Evolutionary conservation across 306 rosid species (phyloP), one percentile per base, ranked within the genome.

Genomic region (Cucumis melo): DNA sequence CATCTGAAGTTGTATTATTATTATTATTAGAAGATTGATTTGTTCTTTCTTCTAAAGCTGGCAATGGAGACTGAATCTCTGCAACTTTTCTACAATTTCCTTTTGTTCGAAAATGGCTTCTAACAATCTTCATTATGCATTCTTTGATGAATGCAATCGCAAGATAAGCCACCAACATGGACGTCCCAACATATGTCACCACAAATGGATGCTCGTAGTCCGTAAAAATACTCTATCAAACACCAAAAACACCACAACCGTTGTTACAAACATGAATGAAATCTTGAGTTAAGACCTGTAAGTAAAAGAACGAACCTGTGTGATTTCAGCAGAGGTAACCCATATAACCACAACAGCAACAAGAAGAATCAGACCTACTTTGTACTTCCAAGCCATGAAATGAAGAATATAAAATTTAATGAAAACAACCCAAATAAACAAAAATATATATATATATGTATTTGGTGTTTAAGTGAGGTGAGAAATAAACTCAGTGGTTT

Each of bases 181-280:
- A 64, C 16, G 63, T 74, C 15, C 82, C 82, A 7, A 80, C 29
- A 34, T 80, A 80, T 0, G 82, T 80, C 50, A 80, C n/a, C 32
- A 57, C 82, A 54, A 80, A 80, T 10, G 82, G 82, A 57, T 80
- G 82, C 67, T 74, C 71, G 13, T 80, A 80, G 2, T 80, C 75
- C 21, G 75, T 80, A 50, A 80, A 80, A 74, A 80, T 73, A 63
- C 51, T 58, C 82, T 80, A 57, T 11, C 3, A 10, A 51, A 73
- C 20, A 70, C 13, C 15, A 6, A 66, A 66, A 60, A 60, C 19
- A 60, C 14, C 38, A 3, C 5, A 59, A 59, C 11, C 3, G 38
- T 60, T 27, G 38, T 60, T 27, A 60, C 4, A 13, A 24, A 5
- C 6, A 27, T 27, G 39, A 60, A 60, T 60, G 13, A 56, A 8